Base-by-base conservation (phyloP, 2,329 filamentous ascomycete species). In the Thielaviopsis musarum region DNA sequence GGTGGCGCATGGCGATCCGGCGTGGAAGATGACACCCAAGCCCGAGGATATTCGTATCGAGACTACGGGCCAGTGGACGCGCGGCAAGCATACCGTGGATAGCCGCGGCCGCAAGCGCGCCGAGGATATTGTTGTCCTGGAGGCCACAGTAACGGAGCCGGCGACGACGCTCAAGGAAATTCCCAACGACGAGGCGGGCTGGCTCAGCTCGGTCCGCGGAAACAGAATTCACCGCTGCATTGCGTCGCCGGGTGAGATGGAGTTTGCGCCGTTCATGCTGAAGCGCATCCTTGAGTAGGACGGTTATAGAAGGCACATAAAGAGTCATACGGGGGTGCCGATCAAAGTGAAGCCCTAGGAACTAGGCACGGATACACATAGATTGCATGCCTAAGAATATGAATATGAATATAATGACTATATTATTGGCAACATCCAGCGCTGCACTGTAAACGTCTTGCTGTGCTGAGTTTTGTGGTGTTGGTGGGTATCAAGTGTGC, bases 51-150 rank as follows among this genome's bases (percentile, higher is more conserved):
- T 98, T 59, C 80, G 93, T 21, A 76, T 98, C 49, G 93, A 98
- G 73, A 94, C 90, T 0, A 74, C 80, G 2, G 93, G 91, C 1
- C 93, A 97, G 74, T 98, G 93, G 93, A 95, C 91, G 53, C 78
- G 88, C 60, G 91, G 93, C 1, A 91, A 93, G 84, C 91, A 90
- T 67, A 78, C 97, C 34, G 75, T 90, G 49, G 93, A 98, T 74
- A 77, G 82, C 41, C 79, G 93, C 52, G 71, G 82, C 58, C 75
- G 73, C 63, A 81, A 81, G 67, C 75, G 75, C 5, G 76, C 72
- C 12, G 74, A 75, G 62, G 66, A 69, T 12, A 69, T 70, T 52
- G 66, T 72, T 30, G 66, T 70, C 54, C 67, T 73, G 64, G 67
- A 75, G 58, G 71, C 73, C 3, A 63, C 71, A 52, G 72, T 71